phyloP scores from a whole-genome alignment of 176 grass and related monocot species.

The Aegilops tauschii region DNA sequence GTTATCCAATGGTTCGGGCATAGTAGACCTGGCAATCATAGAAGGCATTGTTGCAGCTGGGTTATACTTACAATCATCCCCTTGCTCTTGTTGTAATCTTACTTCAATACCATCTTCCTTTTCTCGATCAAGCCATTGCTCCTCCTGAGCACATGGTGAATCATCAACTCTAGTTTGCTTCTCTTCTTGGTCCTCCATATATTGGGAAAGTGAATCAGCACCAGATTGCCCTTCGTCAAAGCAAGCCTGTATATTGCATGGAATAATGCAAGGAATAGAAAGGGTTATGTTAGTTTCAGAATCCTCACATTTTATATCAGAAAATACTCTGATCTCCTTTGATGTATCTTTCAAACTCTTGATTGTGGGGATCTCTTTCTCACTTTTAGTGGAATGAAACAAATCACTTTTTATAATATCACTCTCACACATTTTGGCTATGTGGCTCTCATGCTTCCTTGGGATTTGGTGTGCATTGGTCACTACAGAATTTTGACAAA shows the following conservation, averaged over 20 bases:
- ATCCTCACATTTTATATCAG: background rate
- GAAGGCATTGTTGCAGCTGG: background rate
- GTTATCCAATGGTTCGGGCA: background rate
- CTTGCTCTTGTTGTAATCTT: background rate
- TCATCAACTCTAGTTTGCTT: background rate
- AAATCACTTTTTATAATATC: background rate
- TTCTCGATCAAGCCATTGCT: background rate
- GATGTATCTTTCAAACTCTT: background rate
- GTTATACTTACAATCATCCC: background rate
- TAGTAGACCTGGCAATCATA: background rate
- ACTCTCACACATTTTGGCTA: background rate
- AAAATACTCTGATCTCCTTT: too few relatives aligned
- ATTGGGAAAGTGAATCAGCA: background rate
- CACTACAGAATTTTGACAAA: too few relatives aligned
- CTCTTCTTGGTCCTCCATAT: background rate
- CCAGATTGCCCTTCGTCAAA: background rate
- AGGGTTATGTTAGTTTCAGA: background rate
- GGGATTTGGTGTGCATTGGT: too few relatives aligned
- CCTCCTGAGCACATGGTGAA: too few relatives aligned
- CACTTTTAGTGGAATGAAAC: background rate
- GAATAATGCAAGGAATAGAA: background rate
- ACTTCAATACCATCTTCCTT: background rate
- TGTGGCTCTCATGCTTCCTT: too few relatives aligned
- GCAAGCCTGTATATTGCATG: background rate
- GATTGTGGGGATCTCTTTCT: background rate